These are phyloP conservation scores for Stenogyne calaminthoides DNA, from an alignment of 305 asterid genomes.

Conservation along the genomic window DNA sequence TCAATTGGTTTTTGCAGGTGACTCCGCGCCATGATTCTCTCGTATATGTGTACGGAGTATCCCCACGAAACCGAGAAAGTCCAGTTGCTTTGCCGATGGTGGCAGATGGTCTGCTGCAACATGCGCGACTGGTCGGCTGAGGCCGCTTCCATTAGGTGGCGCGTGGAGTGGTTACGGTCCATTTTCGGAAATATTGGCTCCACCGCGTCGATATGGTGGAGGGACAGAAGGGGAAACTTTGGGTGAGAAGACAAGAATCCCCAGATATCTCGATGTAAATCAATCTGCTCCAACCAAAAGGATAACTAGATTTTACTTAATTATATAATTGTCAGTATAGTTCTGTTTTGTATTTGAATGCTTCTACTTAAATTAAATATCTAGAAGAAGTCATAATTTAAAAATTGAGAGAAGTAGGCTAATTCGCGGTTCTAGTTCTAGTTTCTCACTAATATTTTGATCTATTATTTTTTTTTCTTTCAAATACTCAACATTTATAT, in stretches of 20 bases:
- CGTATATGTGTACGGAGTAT: slow-evolving; percentile 41
- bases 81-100: slow-evolving; percentile 36
- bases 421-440: too few relatives aligned
- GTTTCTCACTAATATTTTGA: too few relatives aligned
- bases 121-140: slow-evolving; percentile 32
- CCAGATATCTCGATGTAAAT: neutral
- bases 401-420: too few relatives aligned
- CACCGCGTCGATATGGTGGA: neutral
- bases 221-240: neutral
- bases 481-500: too few relatives aligned
- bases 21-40: slow-evolving; percentile 27
- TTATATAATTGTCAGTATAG: too few relatives aligned
- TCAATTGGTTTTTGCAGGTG: slow-evolving; percentile 31
- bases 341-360: too few relatives aligned
- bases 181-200: slow-evolving; percentile 32
- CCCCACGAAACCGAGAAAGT: slow-evolving; percentile 44
- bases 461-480: too few relatives aligned
- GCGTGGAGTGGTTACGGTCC: slow-evolving; percentile 29
- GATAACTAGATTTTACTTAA: too few relatives aligned
- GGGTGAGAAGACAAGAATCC: neutral
- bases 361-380: too few relatives aligned
- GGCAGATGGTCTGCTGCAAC: slow-evolving; percentile 46
- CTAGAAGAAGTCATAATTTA: too few relatives aligned
- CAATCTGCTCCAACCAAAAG: neutral
- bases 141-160: slow-evolving; percentile 39